Conservation (phyloP, 2,329 filamentous ascomycete genomes). For the Talaromyces sp. region DNA sequence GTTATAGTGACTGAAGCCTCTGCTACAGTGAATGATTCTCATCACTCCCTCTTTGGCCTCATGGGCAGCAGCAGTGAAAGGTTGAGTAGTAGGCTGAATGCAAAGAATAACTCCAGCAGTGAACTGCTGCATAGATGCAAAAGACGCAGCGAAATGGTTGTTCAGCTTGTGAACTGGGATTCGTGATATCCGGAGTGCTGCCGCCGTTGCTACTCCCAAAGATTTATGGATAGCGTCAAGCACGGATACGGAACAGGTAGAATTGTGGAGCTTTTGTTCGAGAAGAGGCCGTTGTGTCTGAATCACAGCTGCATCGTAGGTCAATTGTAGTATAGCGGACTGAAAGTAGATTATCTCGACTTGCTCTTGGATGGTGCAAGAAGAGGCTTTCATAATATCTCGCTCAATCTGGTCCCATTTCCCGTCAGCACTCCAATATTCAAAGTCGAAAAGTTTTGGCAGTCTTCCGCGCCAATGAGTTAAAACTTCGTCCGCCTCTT, state of each 20-base stretch:
- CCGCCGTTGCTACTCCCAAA: constrained; percentile 17
- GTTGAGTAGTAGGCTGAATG: constrained; percentile 23
- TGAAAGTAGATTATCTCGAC: constrained; percentile 13
- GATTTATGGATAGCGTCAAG: constrained; percentile 11
- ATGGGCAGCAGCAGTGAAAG: constrained; percentile 21
- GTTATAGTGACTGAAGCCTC: constrained; percentile 17
- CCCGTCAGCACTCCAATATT: not conserved
- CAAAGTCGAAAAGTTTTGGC: not conserved
- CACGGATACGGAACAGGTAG: not conserved
- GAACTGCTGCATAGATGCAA: constrained; percentile 18
- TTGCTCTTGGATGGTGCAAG: not conserved
- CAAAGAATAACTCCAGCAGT: constrained; percentile 23
- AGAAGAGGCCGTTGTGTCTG: constrained; percentile 20
- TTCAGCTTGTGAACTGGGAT: constrained; percentile 21
- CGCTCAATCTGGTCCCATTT: not conserved
- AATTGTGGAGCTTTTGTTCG: constrained; percentile 13
- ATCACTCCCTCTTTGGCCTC: constrained; percentile 27
- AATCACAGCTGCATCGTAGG: constrained; percentile 21
- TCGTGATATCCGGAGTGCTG: constrained; percentile 25
- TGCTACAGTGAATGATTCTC: constrained; percentile 22
- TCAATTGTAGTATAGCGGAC: constrained; percentile 18
- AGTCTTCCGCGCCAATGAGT: not conserved
- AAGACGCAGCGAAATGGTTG: constrained; percentile 20
- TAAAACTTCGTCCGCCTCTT: not conserved
- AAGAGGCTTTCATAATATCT: not conserved